Conservation (phyloP, 2,329 filamentous ascomycete genomes). For the Gnomoniopsis sp. region DNA sequence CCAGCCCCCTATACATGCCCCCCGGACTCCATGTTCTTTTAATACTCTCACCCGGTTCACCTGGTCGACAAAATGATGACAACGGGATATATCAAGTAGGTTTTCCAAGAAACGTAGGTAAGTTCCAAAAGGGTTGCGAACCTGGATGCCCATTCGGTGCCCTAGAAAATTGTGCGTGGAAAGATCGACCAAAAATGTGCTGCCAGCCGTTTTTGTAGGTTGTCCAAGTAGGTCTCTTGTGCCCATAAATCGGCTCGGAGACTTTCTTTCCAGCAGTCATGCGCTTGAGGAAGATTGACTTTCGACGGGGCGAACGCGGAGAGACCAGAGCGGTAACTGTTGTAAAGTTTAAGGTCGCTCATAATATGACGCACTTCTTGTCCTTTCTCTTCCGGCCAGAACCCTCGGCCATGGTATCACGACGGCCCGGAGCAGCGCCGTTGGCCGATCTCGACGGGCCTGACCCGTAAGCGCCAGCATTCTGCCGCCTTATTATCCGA, state of each 20-base stretch:
- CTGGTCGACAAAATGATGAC: conserved; percentile 14
- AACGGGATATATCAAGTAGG: conserved; percentile 1
- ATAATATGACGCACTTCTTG: conserved; percentile 42
- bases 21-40: neutral
- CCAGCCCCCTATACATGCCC: neutral
- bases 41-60: conserved; percentile 17
- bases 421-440: conserved; percentile 25
- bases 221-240: neutral
- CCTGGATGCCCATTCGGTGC: neutral
- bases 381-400: conserved; percentile 28
- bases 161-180: neutral
- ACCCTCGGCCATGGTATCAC: conserved; percentile 23
- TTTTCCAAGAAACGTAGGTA: conserved; percentile 8
- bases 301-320: neutral
- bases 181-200: neutral
- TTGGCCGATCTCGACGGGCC: conserved; percentile 29
- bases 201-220: neutral
- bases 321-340: neutral
- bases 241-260: neutral
- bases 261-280: neutral
- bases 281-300: neutral
- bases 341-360: conserved; percentile 19
- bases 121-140: neutral
- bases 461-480: conserved; percentile 52
- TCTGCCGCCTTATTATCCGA: conserved; percentile 79